Conservation (phyloP, 495 filamentous ascomycete species). For the Penicillium macrosclerotiorum region DNA sequence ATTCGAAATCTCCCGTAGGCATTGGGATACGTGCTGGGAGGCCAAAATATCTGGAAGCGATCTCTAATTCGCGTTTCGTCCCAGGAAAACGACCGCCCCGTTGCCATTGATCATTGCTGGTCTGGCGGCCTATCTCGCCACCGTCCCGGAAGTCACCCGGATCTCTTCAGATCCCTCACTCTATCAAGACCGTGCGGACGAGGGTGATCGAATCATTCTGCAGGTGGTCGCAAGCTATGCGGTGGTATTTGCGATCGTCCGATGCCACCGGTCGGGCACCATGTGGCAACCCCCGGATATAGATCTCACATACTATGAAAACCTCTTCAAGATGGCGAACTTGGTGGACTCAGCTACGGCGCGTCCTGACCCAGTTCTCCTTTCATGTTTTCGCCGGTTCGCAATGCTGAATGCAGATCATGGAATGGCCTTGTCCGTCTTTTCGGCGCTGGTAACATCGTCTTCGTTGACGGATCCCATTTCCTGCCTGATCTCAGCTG, state of each 20-base stretch:
- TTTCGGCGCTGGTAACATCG: conserved; percentile 31
- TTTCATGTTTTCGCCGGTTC: conserved; percentile 36
- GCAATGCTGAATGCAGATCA: conserved; percentile 35
- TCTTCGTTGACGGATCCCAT: conserved; percentile 38
- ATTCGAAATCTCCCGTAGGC: conserved; percentile 32
- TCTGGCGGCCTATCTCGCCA: conserved; percentile 31
- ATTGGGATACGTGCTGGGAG: too few species aligned
- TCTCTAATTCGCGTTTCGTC: neutral
- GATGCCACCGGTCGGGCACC: conserved; percentile 27
- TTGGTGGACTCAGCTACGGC: conserved; percentile 16
- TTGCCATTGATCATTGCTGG: conserved; percentile 33
- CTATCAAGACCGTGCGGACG: conserved; percentile 24
- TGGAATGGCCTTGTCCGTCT: conserved; percentile 34
- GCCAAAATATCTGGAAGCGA: too few species aligned
- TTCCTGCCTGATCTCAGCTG: conserved; percentile 43
- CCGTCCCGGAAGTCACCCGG: conserved; percentile 21
- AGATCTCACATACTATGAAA: conserved; percentile 28
- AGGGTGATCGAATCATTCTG: conserved; percentile 26
- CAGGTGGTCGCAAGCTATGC: conserved; percentile 30
- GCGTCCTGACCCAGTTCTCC: conserved; percentile 16
- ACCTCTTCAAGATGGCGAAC: conserved; percentile 36
- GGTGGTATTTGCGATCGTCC: conserved; percentile 29
- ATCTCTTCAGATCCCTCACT: conserved; percentile 18
- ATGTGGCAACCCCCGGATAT: conserved; percentile 16
- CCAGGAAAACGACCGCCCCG: conserved; percentile 24